phyloP scores from a whole-genome alignment of 345 rosid genomes.

The Salix viminalis region DNA sequence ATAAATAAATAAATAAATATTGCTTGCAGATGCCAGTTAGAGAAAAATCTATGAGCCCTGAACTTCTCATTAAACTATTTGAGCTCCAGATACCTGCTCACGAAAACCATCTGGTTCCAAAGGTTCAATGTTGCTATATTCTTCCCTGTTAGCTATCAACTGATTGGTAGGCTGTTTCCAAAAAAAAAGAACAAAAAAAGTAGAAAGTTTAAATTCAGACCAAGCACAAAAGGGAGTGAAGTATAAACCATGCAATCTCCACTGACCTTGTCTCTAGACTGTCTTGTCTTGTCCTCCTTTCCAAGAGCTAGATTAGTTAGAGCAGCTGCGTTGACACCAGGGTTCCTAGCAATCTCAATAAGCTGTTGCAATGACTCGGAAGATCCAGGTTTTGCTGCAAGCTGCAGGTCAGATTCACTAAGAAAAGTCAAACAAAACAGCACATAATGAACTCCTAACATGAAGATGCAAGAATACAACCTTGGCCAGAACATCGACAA shows the following conservation, averaged over 20 bases:
- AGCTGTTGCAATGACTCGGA: slow-evolving; percentile 72
- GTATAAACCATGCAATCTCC: background rate
- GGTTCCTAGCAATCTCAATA: slow-evolving; percentile 76
- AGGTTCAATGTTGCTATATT: slow-evolving; percentile 40
- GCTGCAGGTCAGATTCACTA: slow-evolving; percentile 38
- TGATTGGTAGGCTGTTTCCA: slow-evolving; percentile 45
- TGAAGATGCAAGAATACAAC: slow-evolving; percentile 25
- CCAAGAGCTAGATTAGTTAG: slow-evolving; percentile 42
- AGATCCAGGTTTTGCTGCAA: slow-evolving; percentile 81
- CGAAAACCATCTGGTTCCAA: slow-evolving; percentile 75
- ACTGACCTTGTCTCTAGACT: slow-evolving; percentile 64
- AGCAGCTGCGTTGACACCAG: slow-evolving; percentile 38
- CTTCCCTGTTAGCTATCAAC: slow-evolving; percentile 47
- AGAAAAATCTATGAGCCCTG: background rate
- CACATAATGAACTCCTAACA: background rate
- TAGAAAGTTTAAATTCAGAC: slow-evolving; percentile 9
- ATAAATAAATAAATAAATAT: background rate
- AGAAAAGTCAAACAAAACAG: slow-evolving; percentile 6
- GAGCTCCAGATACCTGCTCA: slow-evolving; percentile 53
- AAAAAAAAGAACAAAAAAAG: slow-evolving; percentile 13
- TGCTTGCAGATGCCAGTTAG: background rate
- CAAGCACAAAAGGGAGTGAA: background rate
- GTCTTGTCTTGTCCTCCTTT: slow-evolving; percentile 69
- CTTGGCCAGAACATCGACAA: slow-evolving; percentile 92
- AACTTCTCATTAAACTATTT: background rate